Evolutionary conservation across 1,284 basidiomycete genomes (phyloP).

Genomic region (Volvariella volvacea): DNA sequence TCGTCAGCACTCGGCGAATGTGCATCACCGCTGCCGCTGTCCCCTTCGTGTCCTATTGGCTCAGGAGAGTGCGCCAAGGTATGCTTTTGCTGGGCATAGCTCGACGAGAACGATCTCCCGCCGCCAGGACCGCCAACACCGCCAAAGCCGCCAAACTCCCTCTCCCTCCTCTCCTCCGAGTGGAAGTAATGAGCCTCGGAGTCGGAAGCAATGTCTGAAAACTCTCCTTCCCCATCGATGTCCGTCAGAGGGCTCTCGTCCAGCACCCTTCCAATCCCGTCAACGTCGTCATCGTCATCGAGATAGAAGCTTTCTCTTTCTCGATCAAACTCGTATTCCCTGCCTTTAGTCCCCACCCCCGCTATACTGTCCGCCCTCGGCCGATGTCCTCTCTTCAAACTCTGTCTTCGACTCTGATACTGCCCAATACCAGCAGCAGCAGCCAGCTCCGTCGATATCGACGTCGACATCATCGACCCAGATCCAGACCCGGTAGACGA

Average conservation of each 20-base stretch:
- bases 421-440: no score
- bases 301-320: slow-evolving; percentile 59
- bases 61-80: slow-evolving; percentile 11
- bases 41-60: neutral
- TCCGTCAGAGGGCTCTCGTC: slow-evolving; percentile 69
- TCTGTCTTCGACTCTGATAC: no score
- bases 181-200: slow-evolving; percentile 4
- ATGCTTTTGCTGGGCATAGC: slow-evolving; percentile 10
- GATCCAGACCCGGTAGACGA: slow-evolving; percentile 11
- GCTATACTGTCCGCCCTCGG: slow-evolving; percentile 56
- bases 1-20: slow-evolving; percentile 16
- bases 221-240: slow-evolving; percentile 44
- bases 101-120: slow-evolving; percentile 9
- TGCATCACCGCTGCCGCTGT: slow-evolving; percentile 4
- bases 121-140: slow-evolving; percentile 3
- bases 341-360: slow-evolving; percentile 21
- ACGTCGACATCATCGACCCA: slow-evolving; percentile 12
- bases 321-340: slow-evolving; percentile 18
- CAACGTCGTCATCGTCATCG: slow-evolving; percentile 45
- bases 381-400: slow-evolving; percentile 11
- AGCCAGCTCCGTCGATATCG: no score
- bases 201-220: slow-evolving; percentile 21
- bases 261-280: slow-evolving; percentile 43
- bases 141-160: neutral
- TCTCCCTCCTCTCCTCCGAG: neutral